Evolutionary conservation across 2,329 filamentous ascomycete species (phyloP).

Genomic region (Escovopsis weberi): DNA sequence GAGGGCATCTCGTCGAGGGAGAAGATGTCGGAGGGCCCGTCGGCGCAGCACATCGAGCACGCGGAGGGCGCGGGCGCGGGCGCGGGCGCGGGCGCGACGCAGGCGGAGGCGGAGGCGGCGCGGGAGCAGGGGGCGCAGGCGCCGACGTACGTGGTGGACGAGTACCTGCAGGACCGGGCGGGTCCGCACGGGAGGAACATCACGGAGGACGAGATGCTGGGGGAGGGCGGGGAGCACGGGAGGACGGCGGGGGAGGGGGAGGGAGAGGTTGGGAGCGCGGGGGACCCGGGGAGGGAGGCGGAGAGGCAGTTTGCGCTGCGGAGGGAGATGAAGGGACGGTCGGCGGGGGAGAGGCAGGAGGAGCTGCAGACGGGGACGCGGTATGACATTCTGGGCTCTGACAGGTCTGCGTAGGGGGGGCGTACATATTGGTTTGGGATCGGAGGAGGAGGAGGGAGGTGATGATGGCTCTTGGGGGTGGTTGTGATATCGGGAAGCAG

Average conservation of each 20-base stretch:
- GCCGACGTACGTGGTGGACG: slow-evolving; percentile 23
- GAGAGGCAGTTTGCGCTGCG: slow-evolving; percentile 25
- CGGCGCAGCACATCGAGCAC: too few species aligned
- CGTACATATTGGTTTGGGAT: too few species aligned
- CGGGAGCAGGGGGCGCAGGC: slow-evolving; percentile 9
- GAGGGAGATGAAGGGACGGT: slow-evolving; percentile 10
- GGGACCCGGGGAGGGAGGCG: slow-evolving; percentile 32
- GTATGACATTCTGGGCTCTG: slow-evolving; percentile 18
- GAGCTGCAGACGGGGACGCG: slow-evolving; percentile 13
- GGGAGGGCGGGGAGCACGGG: slow-evolving; percentile 21
- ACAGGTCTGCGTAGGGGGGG: slow-evolving; percentile 12
- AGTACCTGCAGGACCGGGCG: slow-evolving; percentile 15
- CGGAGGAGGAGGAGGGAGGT: too few species aligned
- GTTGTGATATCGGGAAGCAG: too few species aligned
- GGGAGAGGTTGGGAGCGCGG: slow-evolving; percentile 28
- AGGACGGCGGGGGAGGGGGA: slow-evolving; percentile 9
- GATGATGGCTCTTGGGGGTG: too few species aligned
- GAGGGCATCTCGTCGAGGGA: too few species aligned
- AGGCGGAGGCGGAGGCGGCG: too few species aligned
- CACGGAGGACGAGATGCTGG: slow-evolving; percentile 23
- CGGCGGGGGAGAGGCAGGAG: slow-evolving; percentile 14
- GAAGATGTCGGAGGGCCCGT: too few species aligned
- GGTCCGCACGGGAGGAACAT: slow-evolving; percentile 29
- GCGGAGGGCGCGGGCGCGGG: too few species aligned
- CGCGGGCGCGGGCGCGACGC: too few species aligned